Percentiles rank a stretch among this genome's conserved stretches.
These are phyloP conservation scores for Excoecaria agallocha DNA, from an alignment of 345 rosid species.

Conservation along the genomic window DNA sequence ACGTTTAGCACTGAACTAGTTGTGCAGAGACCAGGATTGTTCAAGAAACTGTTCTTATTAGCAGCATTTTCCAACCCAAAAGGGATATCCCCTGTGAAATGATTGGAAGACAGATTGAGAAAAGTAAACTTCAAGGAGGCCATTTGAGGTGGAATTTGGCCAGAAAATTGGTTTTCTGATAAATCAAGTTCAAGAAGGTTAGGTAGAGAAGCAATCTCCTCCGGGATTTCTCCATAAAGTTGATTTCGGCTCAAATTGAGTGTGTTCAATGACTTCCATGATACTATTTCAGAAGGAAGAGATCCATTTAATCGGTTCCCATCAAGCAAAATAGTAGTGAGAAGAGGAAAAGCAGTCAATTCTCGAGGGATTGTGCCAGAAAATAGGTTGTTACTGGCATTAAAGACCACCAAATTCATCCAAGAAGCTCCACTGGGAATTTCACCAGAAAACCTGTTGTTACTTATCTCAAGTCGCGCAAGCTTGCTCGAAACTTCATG, in stretches of 20 bases:
- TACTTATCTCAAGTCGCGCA: conserved; percentile 31
- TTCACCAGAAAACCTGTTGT: conserved; percentile 49
- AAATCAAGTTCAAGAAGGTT: conserved; percentile 39
- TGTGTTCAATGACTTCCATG: conserved; percentile 40
- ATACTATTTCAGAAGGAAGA: conserved; percentile 43
- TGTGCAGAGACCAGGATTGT: conserved; percentile 55
- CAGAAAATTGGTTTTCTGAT: conserved; percentile 48
- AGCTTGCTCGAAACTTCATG: conserved; percentile 33
- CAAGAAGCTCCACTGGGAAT: conserved; percentile 37
- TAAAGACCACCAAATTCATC: conserved; percentile 36
- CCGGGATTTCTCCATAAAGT: conserved; percentile 50
- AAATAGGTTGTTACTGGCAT: conserved; percentile 53
- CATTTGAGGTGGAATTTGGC: conserved; percentile 51
- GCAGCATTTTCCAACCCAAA: conserved; percentile 39
- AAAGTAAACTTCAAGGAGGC: conserved; percentile 20
- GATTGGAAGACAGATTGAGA: conserved; percentile 61
- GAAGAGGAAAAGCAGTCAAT: conserved; percentile 38
- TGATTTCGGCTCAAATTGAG: conserved; percentile 47
- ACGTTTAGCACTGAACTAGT: conserved; percentile 26
- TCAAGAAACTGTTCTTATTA: conserved; percentile 40
- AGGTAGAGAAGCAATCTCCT: conserved; percentile 33
- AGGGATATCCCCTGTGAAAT: conserved; percentile 50
- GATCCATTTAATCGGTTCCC: conserved; percentile 48
- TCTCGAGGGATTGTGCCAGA: conserved; percentile 46
- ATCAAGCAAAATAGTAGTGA: conserved; percentile 39